Evolutionary conservation across 1,284 basidiomycete species (phyloP).

Genomic region (Heterobasidion parviporum): DNA sequence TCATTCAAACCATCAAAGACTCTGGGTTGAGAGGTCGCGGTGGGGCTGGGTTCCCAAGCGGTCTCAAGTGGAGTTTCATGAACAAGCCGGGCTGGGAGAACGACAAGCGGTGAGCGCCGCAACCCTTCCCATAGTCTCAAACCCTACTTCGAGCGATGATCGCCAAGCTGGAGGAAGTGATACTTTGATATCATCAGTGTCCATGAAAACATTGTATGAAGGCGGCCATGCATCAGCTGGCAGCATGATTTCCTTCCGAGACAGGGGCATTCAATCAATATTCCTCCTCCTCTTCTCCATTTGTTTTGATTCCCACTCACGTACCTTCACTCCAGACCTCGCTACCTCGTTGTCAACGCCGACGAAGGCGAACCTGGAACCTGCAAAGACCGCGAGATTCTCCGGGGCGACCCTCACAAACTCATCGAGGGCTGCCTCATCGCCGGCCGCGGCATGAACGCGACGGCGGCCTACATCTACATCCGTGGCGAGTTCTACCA

Average conservation of each 20-base stretch:
- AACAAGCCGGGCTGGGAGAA: constrained; percentile 99
- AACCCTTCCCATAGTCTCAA: background rate
- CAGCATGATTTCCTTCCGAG: too few relatives aligned
- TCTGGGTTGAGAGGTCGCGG: constrained; percentile 94
- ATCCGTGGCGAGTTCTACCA: constrained; percentile 98
- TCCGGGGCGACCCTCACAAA: constrained; percentile 97
- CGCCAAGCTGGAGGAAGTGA: too few relatives aligned
- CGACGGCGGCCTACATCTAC: constrained; percentile 97
- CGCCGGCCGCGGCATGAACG: constrained; percentile 97
- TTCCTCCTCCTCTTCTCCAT: background rate
- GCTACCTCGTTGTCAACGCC: constrained; percentile 96
- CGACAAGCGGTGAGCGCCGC: constrained; percentile 64
- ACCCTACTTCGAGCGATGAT: background rate
- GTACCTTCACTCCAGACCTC: constrained; percentile 45
- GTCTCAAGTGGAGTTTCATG: constrained; percentile 99
- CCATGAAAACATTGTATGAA: too few relatives aligned
- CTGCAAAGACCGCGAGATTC: constrained; percentile 97
- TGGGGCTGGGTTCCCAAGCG: constrained; percentile 95
- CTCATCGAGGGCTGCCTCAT: constrained; percentile 97
- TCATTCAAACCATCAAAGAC: constrained; percentile 94
- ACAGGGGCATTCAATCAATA: too few relatives aligned
- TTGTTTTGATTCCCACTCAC: background rate
- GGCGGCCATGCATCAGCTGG: too few relatives aligned
- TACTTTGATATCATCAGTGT: too few relatives aligned
- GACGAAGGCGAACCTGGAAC: constrained; percentile 99